A percentile compares a stretch with the other conserved stretches of the same genome.
Conservation (phyloP, 1,284 basidiomycete species). For the Cryptococcus jaspeensis region DNA sequence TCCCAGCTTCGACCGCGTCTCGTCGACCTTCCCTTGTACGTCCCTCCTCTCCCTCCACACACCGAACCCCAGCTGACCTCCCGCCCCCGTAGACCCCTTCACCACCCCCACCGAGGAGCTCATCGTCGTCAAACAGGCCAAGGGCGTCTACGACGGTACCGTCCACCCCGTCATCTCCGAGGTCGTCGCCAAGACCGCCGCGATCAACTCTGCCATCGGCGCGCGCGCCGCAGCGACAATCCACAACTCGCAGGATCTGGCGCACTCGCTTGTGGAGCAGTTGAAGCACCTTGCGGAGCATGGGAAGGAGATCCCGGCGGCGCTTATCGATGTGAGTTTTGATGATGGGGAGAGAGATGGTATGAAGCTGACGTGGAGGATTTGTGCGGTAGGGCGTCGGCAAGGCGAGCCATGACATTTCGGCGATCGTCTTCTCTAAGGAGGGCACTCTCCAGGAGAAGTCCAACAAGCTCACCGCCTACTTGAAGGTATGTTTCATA, state of each 20-base stretch:
- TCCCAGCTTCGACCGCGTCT: slow-evolving; percentile 45
- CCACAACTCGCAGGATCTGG: slow-evolving; percentile 37
- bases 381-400: slow-evolving; percentile 29
- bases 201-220: slow-evolving; percentile 45
- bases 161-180: slow-evolving; percentile 42
- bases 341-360: no score
- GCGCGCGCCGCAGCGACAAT: slow-evolving; percentile 42
- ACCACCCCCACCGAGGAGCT: slow-evolving; percentile 50
- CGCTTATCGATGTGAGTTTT: slow-evolving; percentile 40
- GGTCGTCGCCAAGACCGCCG: slow-evolving; percentile 40
- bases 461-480: slow-evolving; percentile 48
- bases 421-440: slow-evolving; percentile 47
- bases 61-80: background rate
- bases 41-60: background rate
- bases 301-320: slow-evolving; percentile 43
- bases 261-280: slow-evolving; percentile 44
- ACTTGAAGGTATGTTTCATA: slow-evolving; percentile 40
- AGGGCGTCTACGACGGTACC: slow-evolving; percentile 48
- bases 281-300: slow-evolving; percentile 43
- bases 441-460: slow-evolving; percentile 48
- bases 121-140: slow-evolving; percentile 49
- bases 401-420: slow-evolving; percentile 45
- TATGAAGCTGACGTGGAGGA: background rate
- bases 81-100: slow-evolving; percentile 41
- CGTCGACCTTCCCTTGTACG: slow-evolving; percentile 50